These are phyloP conservation scores for Melampsora abietis-canadensis DNA, from an alignment of 1,284 basidiomycete species.

Conservation along the genomic window DNA sequence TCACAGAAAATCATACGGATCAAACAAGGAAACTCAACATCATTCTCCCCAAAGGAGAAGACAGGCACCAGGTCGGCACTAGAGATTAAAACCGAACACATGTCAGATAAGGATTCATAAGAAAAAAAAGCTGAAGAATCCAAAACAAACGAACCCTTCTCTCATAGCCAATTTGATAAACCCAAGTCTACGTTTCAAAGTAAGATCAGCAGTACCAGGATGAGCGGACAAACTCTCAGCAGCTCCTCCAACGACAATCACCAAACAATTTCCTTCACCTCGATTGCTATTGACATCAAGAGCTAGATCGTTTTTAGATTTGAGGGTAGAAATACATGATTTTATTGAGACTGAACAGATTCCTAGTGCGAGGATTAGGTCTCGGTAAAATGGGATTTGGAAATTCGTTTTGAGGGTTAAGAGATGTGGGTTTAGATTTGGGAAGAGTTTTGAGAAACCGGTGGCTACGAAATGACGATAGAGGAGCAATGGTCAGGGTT, in stretches of 20 bases:
- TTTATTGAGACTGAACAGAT: slow-evolving; percentile 86
- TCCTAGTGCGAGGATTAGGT: slow-evolving; percentile 77
- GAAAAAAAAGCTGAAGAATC: slow-evolving; percentile 7
- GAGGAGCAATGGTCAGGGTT: too few species aligned
- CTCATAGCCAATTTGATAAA: slow-evolving; percentile 97
- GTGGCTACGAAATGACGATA: too few species aligned
- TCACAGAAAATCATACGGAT: too few species aligned
- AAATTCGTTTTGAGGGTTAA: slow-evolving; percentile 89
- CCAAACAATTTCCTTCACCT: slow-evolving; percentile 70
- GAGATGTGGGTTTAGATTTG: slow-evolving; percentile 86
- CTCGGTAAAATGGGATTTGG: slow-evolving; percentile 85
- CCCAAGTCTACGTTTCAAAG: slow-evolving; percentile 61
- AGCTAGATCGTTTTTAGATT: slow-evolving; percentile 31
- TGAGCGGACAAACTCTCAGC: slow-evolving; percentile 88
- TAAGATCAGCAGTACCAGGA: slow-evolving; percentile 92
- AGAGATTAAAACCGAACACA: background rate
- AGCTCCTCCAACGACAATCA: slow-evolving; percentile 94
- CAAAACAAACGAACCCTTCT: slow-evolving; percentile 64
- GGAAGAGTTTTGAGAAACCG: slow-evolving; percentile 84
- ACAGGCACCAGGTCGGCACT: slow-evolving; percentile 83
- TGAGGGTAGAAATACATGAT: slow-evolving; percentile 83
- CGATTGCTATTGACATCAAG: slow-evolving; percentile 52
- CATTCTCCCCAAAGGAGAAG: slow-evolving; percentile 97
- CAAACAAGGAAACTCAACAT: slow-evolving; percentile 61
- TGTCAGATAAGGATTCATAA: background rate